Evolutionary conservation across 306 rosid genomes (phyloP), one percentile per base, ranked within the genome.

Genomic region (Sechiopsis laciniata): DNA sequence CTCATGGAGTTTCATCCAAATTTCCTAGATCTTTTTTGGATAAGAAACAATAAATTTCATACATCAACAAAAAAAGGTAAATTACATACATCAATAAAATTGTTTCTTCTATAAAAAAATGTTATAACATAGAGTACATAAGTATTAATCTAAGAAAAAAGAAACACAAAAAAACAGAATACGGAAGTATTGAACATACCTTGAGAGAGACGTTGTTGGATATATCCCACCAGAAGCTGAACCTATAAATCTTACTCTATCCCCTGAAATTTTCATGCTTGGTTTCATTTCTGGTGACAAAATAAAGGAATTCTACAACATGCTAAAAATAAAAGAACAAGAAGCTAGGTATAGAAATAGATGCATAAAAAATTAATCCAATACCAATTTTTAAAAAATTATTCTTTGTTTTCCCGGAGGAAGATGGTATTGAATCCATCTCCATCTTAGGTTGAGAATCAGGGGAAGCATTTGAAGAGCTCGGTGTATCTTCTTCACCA

Each of bases 361-460:
- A 67, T 67, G 16, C 40, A 17, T 45, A 48, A 29, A 62, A 26
- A 74, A 10, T n/a, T 55, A 61, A 60, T 73, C 73, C 55, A 61
- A 14, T 80, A 85, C 99, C 99, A 74, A 76, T 79, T 84, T 91
- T 95, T 55, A 95, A 86, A 65, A 78, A 75, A 32, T 74, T 57
- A 80, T 75, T 88, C 84, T 89, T 95, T 52, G 87, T 42, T 79
- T 91, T 16, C 84, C 92, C 96, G 2, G 90, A 85, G 50, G 90
- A 80, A 62, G 97, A 83, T 15, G 97, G 96, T 15, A 78, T 55
- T 61, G 71, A 54, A 42, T 95, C 97, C 71, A 76, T 71, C 80
- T 95, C 99, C 82, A 78, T 73, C 88, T 89, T 91, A 63, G 91
- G 87, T 75, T 86, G 95, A 78, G 95, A 77, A 52, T 89, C 99